Conservation (phyloP, 2,329 filamentous ascomycete genomes). For the Mollisiaceae sp. region DNA sequence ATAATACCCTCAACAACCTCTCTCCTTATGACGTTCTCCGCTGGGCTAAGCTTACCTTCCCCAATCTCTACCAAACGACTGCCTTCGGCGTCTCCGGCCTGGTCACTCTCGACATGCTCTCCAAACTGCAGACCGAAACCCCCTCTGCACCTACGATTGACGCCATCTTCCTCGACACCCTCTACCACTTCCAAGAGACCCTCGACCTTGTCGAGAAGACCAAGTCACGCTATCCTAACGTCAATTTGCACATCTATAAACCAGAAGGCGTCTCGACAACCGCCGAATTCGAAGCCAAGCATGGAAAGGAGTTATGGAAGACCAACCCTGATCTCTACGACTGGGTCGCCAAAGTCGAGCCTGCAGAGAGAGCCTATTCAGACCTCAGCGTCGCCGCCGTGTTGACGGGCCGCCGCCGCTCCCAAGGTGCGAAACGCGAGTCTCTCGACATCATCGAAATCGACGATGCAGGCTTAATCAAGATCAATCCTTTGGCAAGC, state of each 20-base stretch:
- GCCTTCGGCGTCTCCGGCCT: slow-evolving; percentile 83
- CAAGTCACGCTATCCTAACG: slow-evolving; percentile 74
- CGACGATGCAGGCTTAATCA: slow-evolving; percentile 86
- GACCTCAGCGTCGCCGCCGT: slow-evolving; percentile 89
- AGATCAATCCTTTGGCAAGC: slow-evolving; percentile 96
- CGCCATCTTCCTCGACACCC: slow-evolving; percentile 81
- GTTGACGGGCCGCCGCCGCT: slow-evolving; percentile 87
- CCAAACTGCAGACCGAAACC: slow-evolving; percentile 70
- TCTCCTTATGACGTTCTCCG: slow-evolving; percentile 88
- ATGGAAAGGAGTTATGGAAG: slow-evolving; percentile 86
- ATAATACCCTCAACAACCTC: slow-evolving; percentile 85
- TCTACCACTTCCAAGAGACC: slow-evolving; percentile 83
- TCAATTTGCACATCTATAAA: slow-evolving; percentile 88
- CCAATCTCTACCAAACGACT: slow-evolving; percentile 85
- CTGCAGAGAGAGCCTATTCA: slow-evolving; percentile 86
- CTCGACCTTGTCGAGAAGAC: slow-evolving; percentile 76
- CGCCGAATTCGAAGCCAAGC: slow-evolving; percentile 79
- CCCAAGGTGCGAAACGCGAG: slow-evolving; percentile 91
- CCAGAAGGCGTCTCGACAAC: slow-evolving; percentile 75
- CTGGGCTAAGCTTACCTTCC: slow-evolving; percentile 91
- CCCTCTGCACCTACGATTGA: slow-evolving; percentile 65
- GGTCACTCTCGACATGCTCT: slow-evolving; percentile 84
- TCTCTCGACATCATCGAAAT: slow-evolving; percentile 91
- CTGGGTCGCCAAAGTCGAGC: slow-evolving; percentile 97
- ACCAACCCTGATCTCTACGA: slow-evolving; percentile 89